phyloP scores from a whole-genome alignment of 108 stramenopile species.

The Seminavis robusta region DNA sequence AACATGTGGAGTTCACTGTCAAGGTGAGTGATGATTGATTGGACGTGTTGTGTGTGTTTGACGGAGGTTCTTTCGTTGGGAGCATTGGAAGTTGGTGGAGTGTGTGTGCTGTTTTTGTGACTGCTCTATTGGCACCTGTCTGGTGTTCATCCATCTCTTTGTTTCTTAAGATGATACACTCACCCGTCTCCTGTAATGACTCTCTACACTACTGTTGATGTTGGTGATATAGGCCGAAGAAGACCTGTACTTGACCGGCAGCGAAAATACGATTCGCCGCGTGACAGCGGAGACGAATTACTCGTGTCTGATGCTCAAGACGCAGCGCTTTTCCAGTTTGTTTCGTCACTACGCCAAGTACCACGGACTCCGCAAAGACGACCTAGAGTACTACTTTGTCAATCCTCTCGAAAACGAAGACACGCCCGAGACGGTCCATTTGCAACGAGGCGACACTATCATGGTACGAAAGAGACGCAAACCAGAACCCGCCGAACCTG shows the following conservation, averaged over 20 bases:
- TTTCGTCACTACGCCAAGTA: constrained; percentile 99
- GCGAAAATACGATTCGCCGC: constrained; percentile 86
- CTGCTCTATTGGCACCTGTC: too few relatives aligned
- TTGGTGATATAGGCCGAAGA: constrained; percentile 92
- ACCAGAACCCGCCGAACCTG: constrained; percentile 71
- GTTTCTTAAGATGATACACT: too few relatives aligned
- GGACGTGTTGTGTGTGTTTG: too few relatives aligned
- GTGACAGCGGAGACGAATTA: constrained; percentile 92
- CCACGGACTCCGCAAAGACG: constrained; percentile 96
- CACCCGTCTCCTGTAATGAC: too few relatives aligned
- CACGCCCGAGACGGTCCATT: constrained; percentile 87
- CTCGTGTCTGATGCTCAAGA: constrained; percentile 96
- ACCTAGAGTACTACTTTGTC: constrained; percentile 95
- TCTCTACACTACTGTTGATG: too few relatives aligned
- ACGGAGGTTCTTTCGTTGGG: too few relatives aligned
- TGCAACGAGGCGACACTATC: constrained; percentile 90
- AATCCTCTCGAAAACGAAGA: constrained; percentile 92
- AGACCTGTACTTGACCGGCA: constrained; percentile 85
- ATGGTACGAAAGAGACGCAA: constrained; percentile 85
- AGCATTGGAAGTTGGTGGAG: too few relatives aligned
- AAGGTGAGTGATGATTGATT: constrained; percentile 54
- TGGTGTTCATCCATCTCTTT: too few relatives aligned
- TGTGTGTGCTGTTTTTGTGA: too few relatives aligned
- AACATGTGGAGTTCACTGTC: constrained; percentile 91
- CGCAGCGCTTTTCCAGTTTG: constrained; percentile 91